A percentile compares a stretch with the other conserved stretches of the same genome.
Evolutionary conservation across 371 early-diverging fungal species (phyloP).

Genomic region (Mortierella polycephala): DNA sequence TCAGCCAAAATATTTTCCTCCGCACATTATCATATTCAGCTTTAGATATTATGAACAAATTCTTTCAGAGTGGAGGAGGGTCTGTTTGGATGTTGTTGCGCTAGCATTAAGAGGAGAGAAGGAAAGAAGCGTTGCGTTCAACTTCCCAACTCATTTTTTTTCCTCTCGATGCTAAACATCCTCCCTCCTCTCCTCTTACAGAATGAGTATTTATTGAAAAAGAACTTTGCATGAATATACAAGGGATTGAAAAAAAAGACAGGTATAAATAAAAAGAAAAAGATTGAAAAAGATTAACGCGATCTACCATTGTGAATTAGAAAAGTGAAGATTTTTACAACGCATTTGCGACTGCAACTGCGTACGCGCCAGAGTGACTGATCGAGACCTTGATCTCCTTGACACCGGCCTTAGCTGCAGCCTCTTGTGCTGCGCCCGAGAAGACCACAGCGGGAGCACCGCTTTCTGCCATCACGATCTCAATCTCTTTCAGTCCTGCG

Average conservation of each 20-base stretch:
- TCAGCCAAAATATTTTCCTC: no score
- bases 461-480: slow-evolving; percentile 78
- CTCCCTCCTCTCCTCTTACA: background rate
- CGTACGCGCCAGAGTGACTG: slow-evolving; percentile 92
- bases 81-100: slow-evolving; percentile 9
- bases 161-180: background rate
- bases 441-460: slow-evolving; percentile 91
- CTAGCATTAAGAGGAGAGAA: background rate
- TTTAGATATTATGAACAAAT: background rate
- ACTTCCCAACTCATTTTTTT: slow-evolving; percentile 9
- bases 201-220: background rate
- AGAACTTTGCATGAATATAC: background rate
- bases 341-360: slow-evolving; percentile 84
- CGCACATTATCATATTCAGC: no score
- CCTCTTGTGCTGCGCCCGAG: slow-evolving; percentile 84
- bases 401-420: slow-evolving; percentile 78
- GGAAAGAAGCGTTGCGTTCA: slow-evolving; percentile 52
- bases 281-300: background rate
- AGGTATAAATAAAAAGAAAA: slow-evolving; percentile 7
- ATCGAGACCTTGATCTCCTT: slow-evolving; percentile 89
- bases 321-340: slow-evolving; percentile 40
- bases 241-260: slow-evolving; percentile 1
- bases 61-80: background rate
- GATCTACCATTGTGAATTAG: background rate
- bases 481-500: slow-evolving; percentile 92